Conservation (phyloP, 768 basidiomycete species). For the Paxillus rubicundulus region DNA sequence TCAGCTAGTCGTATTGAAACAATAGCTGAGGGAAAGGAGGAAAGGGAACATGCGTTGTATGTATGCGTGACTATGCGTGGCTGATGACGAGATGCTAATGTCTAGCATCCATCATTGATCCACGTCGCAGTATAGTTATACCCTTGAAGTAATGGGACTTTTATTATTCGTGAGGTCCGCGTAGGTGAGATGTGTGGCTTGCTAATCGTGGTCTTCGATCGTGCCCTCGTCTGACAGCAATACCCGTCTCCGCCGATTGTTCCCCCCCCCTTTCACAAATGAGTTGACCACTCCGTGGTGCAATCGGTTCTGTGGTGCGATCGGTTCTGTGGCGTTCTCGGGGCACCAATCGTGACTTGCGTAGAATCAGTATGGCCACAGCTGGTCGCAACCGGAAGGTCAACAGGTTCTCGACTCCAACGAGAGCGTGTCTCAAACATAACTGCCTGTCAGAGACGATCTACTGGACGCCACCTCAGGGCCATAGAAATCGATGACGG, state of each 20-base stretch:
- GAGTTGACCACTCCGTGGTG: not conserved
- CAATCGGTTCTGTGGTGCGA: not conserved
- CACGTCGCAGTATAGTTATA: not conserved
- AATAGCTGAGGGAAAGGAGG: too few relatives aligned
- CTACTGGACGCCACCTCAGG: not conserved
- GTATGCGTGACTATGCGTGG: too few relatives aligned
- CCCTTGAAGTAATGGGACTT: not conserved
- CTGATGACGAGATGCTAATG: too few relatives aligned
- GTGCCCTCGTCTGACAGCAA: not conserved
- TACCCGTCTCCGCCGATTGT: not conserved
- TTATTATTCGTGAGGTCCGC: not conserved
- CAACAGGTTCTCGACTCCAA: not conserved
- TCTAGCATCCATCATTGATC: not conserved
- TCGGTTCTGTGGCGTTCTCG: not conserved
- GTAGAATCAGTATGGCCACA: not conserved
- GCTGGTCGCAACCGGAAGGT: not conserved
- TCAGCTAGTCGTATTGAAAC: too few relatives aligned
- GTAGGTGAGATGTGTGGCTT: not conserved
- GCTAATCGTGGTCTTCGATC: not conserved
- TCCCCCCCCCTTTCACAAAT: not conserved
- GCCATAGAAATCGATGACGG: not conserved
- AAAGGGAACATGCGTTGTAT: too few relatives aligned
- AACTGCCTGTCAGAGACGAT: not conserved
- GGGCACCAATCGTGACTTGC: not conserved
- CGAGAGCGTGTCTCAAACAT: not conserved